Conservation (phyloP, 2,329 filamentous ascomycete genomes). For the Clarireedia hainanense region DNA sequence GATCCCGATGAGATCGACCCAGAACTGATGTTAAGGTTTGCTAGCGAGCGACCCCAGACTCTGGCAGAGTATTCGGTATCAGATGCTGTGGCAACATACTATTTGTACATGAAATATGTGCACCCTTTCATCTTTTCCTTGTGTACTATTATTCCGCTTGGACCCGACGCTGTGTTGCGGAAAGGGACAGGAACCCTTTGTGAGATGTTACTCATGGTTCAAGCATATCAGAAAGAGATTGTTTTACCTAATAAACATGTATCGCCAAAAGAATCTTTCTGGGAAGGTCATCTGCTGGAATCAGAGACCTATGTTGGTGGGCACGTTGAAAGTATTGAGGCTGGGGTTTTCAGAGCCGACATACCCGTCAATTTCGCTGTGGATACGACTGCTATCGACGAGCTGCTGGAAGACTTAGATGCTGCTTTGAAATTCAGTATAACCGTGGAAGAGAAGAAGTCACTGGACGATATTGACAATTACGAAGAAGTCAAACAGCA, state of each 20-base stretch:
- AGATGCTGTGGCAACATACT: slow-evolving; percentile 97
- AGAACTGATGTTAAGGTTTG: slow-evolving; percentile 92
- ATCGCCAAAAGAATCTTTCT: slow-evolving; percentile 85
- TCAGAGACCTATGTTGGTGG: slow-evolving; percentile 98
- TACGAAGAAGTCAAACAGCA: slow-evolving; percentile 80
- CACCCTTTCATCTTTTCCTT: slow-evolving; percentile 98
- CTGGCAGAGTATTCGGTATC: slow-evolving; percentile 97
- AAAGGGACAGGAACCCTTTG: slow-evolving; percentile 98
- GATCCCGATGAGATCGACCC: slow-evolving; percentile 97
- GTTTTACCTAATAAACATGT: slow-evolving; percentile 94
- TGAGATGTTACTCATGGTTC: slow-evolving; percentile 98
- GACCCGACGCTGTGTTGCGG: slow-evolving; percentile 83
- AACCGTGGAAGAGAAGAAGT: slow-evolving; percentile 76
- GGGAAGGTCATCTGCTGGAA: slow-evolving; percentile 91
- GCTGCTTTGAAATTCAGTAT: slow-evolving; percentile 83
- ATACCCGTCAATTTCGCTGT: slow-evolving; percentile 91
- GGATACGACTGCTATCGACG: slow-evolving; percentile 83
- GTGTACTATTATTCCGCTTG: slow-evolving; percentile 90
- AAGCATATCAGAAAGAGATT: slow-evolving; percentile 88
- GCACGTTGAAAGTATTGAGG: slow-evolving; percentile 98
- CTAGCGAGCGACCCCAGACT: slow-evolving; percentile 83
- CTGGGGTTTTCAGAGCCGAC: slow-evolving; percentile 90
- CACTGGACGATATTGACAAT: slow-evolving; percentile 68
- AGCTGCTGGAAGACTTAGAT: slow-evolving; percentile 79
- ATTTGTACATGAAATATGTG: slow-evolving; percentile 99